phyloP scores from a whole-genome alignment of 352 stramenopile genomes.

The Paralagenidium karlingii region DNA sequence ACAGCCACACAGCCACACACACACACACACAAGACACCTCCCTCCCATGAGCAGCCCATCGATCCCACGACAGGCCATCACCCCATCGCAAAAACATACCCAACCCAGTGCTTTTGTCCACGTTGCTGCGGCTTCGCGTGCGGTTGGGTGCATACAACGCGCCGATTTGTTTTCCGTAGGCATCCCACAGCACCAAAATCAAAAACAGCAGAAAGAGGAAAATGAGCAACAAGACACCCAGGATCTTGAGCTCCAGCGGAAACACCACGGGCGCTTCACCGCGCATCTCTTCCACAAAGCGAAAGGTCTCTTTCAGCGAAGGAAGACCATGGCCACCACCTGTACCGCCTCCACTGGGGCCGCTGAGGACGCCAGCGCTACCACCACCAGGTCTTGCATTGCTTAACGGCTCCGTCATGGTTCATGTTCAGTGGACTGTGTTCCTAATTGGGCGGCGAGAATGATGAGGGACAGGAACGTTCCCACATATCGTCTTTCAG shows the following conservation, averaged over 20 bases:
- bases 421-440: too few relatives aligned
- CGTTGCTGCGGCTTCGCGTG: conserved; percentile 6
- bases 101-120: conserved; percentile 12
- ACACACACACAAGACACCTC: conserved; percentile 1
- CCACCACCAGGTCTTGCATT: too few relatives aligned
- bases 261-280: conserved; percentile 14
- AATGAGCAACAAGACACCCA: conserved; percentile 42
- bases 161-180: conserved; percentile 72
- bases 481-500: too few relatives aligned
- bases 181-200: conserved; percentile 71
- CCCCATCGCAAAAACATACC: too few relatives aligned
- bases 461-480: too few relatives aligned
- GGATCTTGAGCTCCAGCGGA: conserved; percentile 52
- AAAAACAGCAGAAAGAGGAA: conserved; percentile 77
- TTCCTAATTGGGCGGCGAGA: too few relatives aligned
- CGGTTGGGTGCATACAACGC: conserved; percentile 54
- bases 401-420: too few relatives aligned
- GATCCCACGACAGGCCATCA: not conserved
- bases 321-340: too few relatives aligned
- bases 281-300: too few relatives aligned
- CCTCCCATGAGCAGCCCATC: not conserved
- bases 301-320: too few relatives aligned
- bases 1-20: not conserved
- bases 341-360: too few relatives aligned
- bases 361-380: too few relatives aligned